Conservation (phyloP, 2,329 filamentous ascomycete genomes). For the Didymellaceae sp. region DNA sequence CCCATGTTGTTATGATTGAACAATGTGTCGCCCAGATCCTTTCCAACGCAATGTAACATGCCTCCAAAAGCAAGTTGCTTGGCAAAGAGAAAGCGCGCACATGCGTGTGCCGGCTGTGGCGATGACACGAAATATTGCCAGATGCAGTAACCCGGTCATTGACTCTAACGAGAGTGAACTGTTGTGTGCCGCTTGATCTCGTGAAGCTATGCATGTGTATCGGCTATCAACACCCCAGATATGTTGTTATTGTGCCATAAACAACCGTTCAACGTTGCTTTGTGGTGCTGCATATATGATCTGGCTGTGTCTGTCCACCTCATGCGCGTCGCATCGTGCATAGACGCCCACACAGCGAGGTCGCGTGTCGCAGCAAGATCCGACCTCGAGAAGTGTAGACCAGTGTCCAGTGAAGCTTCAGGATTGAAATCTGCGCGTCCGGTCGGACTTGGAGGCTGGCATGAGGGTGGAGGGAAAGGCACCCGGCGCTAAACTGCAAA, state of each 20-base stretch:
- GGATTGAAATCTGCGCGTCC: not conserved
- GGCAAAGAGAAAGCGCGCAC: not conserved
- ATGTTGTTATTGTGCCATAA: too few species aligned
- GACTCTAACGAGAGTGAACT: too few species aligned
- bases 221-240: too few species aligned
- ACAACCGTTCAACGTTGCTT: too few species aligned
- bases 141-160: not conserved
- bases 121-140: not conserved
- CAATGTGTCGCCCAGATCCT: not conserved
- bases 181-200: not conserved
- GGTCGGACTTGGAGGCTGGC: not conserved
- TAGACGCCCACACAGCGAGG: too few species aligned
- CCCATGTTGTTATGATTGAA: too few species aligned
- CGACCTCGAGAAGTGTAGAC: too few species aligned
- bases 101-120: too few species aligned
- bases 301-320: too few species aligned
- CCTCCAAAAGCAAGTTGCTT: not conserved
- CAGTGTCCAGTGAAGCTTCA: not conserved
- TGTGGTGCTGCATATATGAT: too few species aligned
- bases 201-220: not conserved
- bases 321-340: too few species aligned
- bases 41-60: conserved; percentile 8
- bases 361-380: too few species aligned
- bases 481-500: not conserved
- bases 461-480: not conserved